Percentiles rank a stretch among this genome's conserved stretches.
Evolutionary conservation across 495 filamentous ascomycete genomes (phyloP).

Genomic region (Cenococcum geophilum): DNA sequence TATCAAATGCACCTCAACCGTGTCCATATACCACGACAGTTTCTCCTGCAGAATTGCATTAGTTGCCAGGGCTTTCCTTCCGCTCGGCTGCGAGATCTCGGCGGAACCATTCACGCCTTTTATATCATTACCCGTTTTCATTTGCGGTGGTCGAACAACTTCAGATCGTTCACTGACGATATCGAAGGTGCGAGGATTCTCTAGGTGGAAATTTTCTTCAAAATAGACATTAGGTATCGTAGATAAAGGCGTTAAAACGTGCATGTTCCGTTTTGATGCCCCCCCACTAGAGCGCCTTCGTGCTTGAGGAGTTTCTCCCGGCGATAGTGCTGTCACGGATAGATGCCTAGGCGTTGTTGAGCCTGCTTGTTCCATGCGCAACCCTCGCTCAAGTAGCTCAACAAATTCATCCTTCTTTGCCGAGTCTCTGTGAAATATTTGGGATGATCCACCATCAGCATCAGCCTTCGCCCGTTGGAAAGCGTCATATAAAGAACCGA

Average conservation of each 20-base stretch:
- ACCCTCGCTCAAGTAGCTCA: constrained; percentile 40
- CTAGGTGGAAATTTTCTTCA: constrained; percentile 88
- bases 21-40: constrained; percentile 99
- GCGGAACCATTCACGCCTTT: constrained; percentile 56
- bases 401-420: constrained; percentile 49
- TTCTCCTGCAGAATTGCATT: constrained; percentile 99
- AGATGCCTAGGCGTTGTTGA: constrained; percentile 21
- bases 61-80: constrained; percentile 81
- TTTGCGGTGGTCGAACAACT: constrained; percentile 64
- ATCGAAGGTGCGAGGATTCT: constrained; percentile 95
- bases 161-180: constrained; percentile 94
- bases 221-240: constrained; percentile 93
- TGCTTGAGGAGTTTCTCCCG: constrained; percentile 46
- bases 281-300: constrained; percentile 50
- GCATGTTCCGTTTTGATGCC: constrained; percentile 46
- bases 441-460: constrained; percentile 48
- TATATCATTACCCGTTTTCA: constrained; percentile 49
- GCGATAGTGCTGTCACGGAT: constrained; percentile 36
- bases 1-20: constrained; percentile 94
- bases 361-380: constrained; percentile 12
- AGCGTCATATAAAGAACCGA: constrained; percentile 75
- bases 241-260: constrained; percentile 75
- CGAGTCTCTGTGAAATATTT: constrained; percentile 37
- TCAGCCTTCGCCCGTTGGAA: constrained; percentile 68
- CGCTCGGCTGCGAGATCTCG: constrained; percentile 47